Evolutionary conservation across 805 yeast species (phyloP).

Genomic region (Spathaspora girioi): DNA sequence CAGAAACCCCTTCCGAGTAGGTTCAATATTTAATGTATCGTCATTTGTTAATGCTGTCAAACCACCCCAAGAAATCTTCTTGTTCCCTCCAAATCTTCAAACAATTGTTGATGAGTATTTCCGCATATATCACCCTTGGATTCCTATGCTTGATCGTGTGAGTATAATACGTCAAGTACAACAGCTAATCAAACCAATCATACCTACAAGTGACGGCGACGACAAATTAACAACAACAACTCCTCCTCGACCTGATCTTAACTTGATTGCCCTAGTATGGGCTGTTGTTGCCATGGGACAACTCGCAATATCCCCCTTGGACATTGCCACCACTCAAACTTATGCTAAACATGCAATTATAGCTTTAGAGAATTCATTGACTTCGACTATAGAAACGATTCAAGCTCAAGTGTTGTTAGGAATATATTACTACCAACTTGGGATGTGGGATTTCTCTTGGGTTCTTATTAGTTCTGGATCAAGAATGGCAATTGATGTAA

Average conservation of each 20-base stretch:
- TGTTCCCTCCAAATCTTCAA: constrained; percentile 13
- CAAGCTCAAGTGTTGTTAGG: constrained; percentile 20
- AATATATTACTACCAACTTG: constrained; percentile 16
- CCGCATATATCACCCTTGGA: constrained; percentile 17
- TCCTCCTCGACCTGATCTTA: constrained; percentile 11
- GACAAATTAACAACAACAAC: neutral
- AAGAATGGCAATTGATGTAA: constrained; percentile 22
- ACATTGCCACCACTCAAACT: constrained; percentile 2
- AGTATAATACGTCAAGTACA: constrained; percentile 14
- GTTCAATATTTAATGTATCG: constrained; percentile 19
- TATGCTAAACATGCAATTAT: constrained; percentile 18
- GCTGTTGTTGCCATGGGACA: constrained; percentile 17
- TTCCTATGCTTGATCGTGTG: constrained; percentile 19
- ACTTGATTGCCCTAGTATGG: constrained; percentile 18
- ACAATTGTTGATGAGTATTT: constrained; percentile 15
- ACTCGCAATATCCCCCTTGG: constrained; percentile 3
- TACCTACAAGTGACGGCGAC: neutral
- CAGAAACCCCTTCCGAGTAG: constrained; percentile 21
- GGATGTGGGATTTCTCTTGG: constrained; percentile 24
- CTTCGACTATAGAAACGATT: constrained; percentile 19
- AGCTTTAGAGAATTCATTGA: constrained; percentile 18
- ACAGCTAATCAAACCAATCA: constrained; percentile 3
- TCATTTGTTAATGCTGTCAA: constrained; percentile 11
- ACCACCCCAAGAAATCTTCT: constrained; percentile 16
- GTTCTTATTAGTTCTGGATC: constrained; percentile 18